phyloP scores from a whole-genome alignment of 2,329 filamentous ascomycete genomes.

The Gaeumannomyces sp. region DNA sequence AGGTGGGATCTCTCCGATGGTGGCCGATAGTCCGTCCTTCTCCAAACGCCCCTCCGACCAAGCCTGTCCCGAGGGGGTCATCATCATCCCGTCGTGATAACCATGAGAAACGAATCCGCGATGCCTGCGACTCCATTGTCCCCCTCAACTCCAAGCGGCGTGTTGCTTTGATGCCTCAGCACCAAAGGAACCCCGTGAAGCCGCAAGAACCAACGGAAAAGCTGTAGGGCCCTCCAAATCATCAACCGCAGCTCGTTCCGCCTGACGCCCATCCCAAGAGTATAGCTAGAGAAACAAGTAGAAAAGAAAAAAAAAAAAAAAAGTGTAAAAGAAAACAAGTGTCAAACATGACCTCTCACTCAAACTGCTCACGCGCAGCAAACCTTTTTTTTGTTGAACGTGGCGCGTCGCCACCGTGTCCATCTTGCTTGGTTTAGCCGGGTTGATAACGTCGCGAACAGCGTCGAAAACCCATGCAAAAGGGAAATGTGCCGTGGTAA shows the following conservation, averaged over 20 bases:
- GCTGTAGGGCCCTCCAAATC: not conserved
- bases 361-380: not conserved
- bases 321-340: not conserved
- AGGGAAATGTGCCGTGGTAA: too few species aligned
- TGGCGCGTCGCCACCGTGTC: too few species aligned
- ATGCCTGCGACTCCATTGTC: not conserved
- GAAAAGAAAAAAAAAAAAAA: not conserved
- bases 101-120: not conserved
- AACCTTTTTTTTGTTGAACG: not conserved
- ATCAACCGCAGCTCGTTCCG: not conserved
- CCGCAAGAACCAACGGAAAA: not conserved
- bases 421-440: too few species aligned
- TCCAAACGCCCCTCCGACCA: not conserved
- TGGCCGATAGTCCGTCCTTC: not conserved
- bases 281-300: not conserved
- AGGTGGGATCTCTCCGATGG: not conserved
- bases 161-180: not conserved
- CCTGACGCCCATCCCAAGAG: not conserved
- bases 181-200: not conserved
- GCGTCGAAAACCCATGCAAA: too few species aligned
- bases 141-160: not conserved
- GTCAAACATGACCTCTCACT: not conserved
- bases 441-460: too few species aligned
- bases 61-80: not conserved
- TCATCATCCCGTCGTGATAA: constrained; percentile 6